Percentiles rank a stretch among this genome's conserved stretches.
Conservation (phyloP, 2,329 filamentous ascomycete species). For the Cladophialophora carrionii region DNA sequence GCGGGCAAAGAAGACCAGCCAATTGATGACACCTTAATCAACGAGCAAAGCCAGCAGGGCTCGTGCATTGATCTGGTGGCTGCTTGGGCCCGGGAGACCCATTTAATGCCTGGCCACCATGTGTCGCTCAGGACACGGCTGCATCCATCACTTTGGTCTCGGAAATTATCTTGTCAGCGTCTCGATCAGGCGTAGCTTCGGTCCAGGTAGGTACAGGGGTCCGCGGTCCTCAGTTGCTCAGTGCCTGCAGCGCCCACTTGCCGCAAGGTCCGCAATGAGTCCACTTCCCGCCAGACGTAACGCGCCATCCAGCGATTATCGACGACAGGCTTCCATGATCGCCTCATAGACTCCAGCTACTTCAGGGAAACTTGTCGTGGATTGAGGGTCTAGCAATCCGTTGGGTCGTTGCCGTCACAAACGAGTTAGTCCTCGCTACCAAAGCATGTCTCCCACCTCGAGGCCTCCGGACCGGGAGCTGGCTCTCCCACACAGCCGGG, state of each 20-base stretch:
- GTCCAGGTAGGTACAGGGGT: neutral
- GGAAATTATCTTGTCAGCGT: constrained; percentile 32
- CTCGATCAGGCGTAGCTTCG: constrained; percentile 8
- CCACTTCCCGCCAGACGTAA: constrained; percentile 19
- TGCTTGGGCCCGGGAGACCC: constrained; percentile 21
- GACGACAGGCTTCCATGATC: constrained; percentile 2
- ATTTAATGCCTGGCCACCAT: constrained; percentile 22
- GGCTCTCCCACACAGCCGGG: constrained; percentile 7
- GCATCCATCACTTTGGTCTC: constrained; percentile 27
- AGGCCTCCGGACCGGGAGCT: neutral
- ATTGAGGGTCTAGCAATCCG: neutral
- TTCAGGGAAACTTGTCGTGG: neutral
- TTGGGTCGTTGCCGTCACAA: neutral
- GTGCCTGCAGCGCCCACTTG: constrained; percentile 24
- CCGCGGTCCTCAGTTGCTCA: neutral
- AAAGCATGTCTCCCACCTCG: neutral
- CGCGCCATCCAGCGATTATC: constrained; percentile 1
- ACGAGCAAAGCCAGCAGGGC: neutral
- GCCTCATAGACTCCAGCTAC: neutral
- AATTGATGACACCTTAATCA: neutral
- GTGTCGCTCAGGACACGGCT: constrained; percentile 14
- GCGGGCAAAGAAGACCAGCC: too few species aligned
- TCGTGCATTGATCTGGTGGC: neutral
- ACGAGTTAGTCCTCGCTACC: neutral
- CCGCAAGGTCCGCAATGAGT: constrained; percentile 16